Percentiles rank a stretch among this genome's conserved stretches.
Conservation (phyloP, 1,284 basidiomycete genomes). For the Schizophyllum commune region DNA sequence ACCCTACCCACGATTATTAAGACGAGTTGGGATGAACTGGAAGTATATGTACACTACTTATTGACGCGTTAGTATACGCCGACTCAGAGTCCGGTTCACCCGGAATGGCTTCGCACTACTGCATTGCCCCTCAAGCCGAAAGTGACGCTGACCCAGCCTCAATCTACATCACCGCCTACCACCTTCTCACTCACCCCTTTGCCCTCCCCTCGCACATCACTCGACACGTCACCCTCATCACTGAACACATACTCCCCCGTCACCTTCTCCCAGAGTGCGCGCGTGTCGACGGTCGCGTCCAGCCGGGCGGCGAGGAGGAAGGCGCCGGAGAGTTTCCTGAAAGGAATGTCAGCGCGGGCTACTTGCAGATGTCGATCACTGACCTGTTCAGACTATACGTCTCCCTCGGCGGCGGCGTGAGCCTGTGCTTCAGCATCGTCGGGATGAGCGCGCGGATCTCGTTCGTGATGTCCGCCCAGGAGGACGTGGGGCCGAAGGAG, state of each 20-base stretch:
- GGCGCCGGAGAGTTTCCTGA: constrained; percentile 86
- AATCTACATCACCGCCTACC: neutral
- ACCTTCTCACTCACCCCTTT: too few species aligned
- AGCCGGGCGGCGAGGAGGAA: constrained; percentile 88
- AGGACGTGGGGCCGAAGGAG: constrained; percentile 57
- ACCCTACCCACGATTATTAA: too few species aligned
- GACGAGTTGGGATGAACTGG: too few species aligned
- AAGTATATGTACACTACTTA: too few species aligned
- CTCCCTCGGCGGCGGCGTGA: constrained; percentile 90
- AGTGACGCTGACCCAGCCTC: too few species aligned
- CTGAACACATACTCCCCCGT: constrained; percentile 30
- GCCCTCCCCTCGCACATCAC: too few species aligned
- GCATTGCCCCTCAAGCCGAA: too few species aligned
- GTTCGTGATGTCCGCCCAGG: constrained; percentile 65
- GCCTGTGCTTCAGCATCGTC: constrained; percentile 81
- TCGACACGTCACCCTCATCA: neutral
- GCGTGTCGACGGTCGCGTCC: constrained; percentile 70
- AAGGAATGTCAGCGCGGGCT: neutral
- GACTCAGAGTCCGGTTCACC: too few species aligned
- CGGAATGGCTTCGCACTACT: too few species aligned
- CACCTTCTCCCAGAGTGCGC: constrained; percentile 66
- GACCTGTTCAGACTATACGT: constrained; percentile 87
- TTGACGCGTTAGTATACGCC: too few species aligned
- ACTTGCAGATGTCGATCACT: neutral
- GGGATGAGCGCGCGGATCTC: constrained; percentile 81